Base-by-base conservation (phyloP, 2,329 filamentous ascomycete species). In the Onygena corvina region DNA sequence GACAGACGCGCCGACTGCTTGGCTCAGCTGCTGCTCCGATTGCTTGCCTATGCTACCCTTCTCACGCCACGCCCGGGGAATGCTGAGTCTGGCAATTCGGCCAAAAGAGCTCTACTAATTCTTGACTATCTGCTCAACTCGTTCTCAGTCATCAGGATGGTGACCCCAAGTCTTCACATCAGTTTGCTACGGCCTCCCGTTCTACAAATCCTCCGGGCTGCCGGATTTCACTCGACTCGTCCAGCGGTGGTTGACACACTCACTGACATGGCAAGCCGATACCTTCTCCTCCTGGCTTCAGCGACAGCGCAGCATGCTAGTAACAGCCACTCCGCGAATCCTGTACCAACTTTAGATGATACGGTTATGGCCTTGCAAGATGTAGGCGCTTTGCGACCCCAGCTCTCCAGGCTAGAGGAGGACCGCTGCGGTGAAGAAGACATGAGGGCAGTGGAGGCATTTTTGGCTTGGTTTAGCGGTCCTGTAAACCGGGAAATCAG, bases 181-280 rank as follows among this genome's bases (percentile, higher is more conserved):
- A 83, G 85, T 53, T 81, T 94, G 55, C 76, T 96, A 50, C 86
- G 88, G 35, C 90, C 90, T 1, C 82, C 83, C 44, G 79, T 95
- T 53, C 79, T 96, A 51, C 88, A 95, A 67, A 90, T 94, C 60
- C 80, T 96, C 47, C 87, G 90, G 61, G 86, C 89, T 25, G 83
- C 87, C 20, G 90, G 90, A 63, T 96, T 93, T 70, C 86, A 93
- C 64, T 76, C 83, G 35, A 85, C 87, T 46, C 81, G 81, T 49
- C 82, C 86, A 1, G 83, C 83, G 2, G 88, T 93, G 4, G 74
- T 95, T 50, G 89, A 96, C 68, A 82, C 85, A 7, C 66, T 95
- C n/a, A 85, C 87, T 11, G 88, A 95, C 66, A 75, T 96, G 5
- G 82, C 87, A 0, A 84, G 83, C 36, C 81, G 85, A 56, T 94